These are phyloP conservation scores for Solanum paucissectum DNA, from an alignment of 257 asterid species.

Conservation along the genomic window DNA sequence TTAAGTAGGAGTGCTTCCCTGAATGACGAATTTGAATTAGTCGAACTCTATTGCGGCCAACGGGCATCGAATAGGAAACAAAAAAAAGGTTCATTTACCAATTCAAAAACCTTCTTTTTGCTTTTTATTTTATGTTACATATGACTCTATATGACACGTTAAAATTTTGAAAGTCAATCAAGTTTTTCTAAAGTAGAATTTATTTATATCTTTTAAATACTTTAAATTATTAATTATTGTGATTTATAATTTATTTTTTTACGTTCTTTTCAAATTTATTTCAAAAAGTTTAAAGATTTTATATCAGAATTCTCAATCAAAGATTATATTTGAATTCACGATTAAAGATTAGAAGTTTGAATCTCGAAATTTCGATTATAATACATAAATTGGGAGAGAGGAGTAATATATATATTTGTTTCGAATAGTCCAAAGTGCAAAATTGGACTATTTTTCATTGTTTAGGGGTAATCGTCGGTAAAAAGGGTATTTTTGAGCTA, in stretches of 20 bases:
- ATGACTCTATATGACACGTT: too few relatives aligned
- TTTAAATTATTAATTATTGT: too few relatives aligned
- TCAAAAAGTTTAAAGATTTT: too few relatives aligned
- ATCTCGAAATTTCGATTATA: too few relatives aligned
- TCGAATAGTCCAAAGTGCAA: not conserved
- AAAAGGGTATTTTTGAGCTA: too few relatives aligned
- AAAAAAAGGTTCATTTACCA: not conserved
- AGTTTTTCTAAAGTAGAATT: too few relatives aligned
- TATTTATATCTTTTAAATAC: too few relatives aligned
- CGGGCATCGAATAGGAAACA: not conserved
- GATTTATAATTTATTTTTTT: too few relatives aligned
- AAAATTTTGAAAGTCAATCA: too few relatives aligned
- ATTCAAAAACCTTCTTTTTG: not conserved
- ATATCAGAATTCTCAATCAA: not conserved
- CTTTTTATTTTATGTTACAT: not conserved
- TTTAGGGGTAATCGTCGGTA: not conserved
- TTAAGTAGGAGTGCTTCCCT: too few relatives aligned
- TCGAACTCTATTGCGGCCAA: fast-evolving
- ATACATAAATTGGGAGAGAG: not conserved
- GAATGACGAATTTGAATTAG: fast-evolving
- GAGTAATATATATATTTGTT: not conserved
- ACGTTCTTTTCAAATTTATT: too few relatives aligned
- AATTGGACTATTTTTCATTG: not conserved
- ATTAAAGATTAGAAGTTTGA: not conserved
- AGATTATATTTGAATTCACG: not conserved